Evolutionary conservation across 1,139 yeast genomes (phyloP), one percentile per base, ranked within the genome.

Genomic region (Arxiozyma slooffiae): DNA sequence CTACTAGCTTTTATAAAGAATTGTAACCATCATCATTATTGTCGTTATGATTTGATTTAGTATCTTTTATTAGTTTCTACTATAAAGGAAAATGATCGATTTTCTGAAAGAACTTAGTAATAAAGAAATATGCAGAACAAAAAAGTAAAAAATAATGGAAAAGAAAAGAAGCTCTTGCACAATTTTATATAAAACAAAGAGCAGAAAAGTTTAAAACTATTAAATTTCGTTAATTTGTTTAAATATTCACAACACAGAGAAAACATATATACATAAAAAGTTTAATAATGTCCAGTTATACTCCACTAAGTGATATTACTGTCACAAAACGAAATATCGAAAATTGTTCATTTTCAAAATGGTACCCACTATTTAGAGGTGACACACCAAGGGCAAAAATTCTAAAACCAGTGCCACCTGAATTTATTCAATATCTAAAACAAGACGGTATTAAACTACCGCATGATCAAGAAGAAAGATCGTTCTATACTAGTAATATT

Each of bases 371-470:
- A 48, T 85, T 85, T 64, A 69, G 72, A 49, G 63, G 70, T 1
- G 68, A 80, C 54, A 68, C 78, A 0, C 79, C 79, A 1, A 74
- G 77, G 48, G 71, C 87, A 0, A 67, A 70, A 36, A 73, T 89
- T 7, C 66, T 90, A 26, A 72, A 68, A 50, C 88, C 94, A 0
- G 64, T 88, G 6, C 95, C 96, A 0, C 59, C 68, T 26, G 73
- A 71, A 22, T 92, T 92, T 62, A 66, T 89, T 2, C 77, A 79
- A 11, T 92, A 90, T 62, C 67, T 92, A 50, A 73, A 77, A 24
- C 76, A 81, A 41, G 98, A 92, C 57, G 92, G 95, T 21, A 86
- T 92, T 46, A 71, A 70, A 44, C 68, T 92, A 41, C 92, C 92
- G 0, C 66, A 68, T 5, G 73, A 70, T 20, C 71, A 57, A 8